phyloP scores from a whole-genome alignment of 768 basidiomycete genomes.

The Phlebiopsis gigantea region DNA sequence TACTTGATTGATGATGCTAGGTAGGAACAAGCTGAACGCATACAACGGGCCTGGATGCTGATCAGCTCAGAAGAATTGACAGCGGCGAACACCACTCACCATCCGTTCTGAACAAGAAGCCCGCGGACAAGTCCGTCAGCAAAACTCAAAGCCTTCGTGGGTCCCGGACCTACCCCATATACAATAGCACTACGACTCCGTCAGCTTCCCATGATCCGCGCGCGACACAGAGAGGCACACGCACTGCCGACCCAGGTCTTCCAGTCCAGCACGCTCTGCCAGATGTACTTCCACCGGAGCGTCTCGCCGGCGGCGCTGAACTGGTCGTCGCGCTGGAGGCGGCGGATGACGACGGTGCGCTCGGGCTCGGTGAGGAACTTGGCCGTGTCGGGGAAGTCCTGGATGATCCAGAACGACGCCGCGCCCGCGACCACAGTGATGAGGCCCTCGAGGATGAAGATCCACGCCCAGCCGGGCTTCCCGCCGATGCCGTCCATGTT shows the following conservation, averaged over 20 bases:
- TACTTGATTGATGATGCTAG: slow-evolving; percentile 71
- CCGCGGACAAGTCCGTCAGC: neutral
- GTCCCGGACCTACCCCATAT: slow-evolving; percentile 10
- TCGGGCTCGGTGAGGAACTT: slow-evolving; percentile 72
- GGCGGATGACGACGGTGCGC: slow-evolving; percentile 57
- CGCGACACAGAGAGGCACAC: neutral
- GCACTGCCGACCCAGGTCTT: slow-evolving; percentile 57
- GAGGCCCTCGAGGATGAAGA: slow-evolving; percentile 72
- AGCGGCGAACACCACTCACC: slow-evolving; percentile 48
- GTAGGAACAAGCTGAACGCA: slow-evolving; percentile 73
- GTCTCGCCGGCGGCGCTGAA: slow-evolving; percentile 70
- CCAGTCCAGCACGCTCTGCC: slow-evolving; percentile 59
- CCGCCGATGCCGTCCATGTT: slow-evolving; percentile 69
- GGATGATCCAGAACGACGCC: slow-evolving; percentile 69
- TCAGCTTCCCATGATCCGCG: neutral
- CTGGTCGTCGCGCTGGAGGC: slow-evolving; percentile 63
- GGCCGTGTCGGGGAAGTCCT: slow-evolving; percentile 81
- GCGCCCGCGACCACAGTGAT: slow-evolving; percentile 61
- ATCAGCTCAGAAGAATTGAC: slow-evolving; percentile 38
- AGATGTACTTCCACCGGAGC: slow-evolving; percentile 52
- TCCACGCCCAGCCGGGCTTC: slow-evolving; percentile 65
- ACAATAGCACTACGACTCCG: slow-evolving; percentile 10
- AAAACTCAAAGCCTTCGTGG: neutral
- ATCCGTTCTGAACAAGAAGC: neutral
- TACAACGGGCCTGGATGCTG: slow-evolving; percentile 47